phyloP scores from a whole-genome alignment of 352 stramenopile genomes.

The Elongisporangium senticosum region DNA sequence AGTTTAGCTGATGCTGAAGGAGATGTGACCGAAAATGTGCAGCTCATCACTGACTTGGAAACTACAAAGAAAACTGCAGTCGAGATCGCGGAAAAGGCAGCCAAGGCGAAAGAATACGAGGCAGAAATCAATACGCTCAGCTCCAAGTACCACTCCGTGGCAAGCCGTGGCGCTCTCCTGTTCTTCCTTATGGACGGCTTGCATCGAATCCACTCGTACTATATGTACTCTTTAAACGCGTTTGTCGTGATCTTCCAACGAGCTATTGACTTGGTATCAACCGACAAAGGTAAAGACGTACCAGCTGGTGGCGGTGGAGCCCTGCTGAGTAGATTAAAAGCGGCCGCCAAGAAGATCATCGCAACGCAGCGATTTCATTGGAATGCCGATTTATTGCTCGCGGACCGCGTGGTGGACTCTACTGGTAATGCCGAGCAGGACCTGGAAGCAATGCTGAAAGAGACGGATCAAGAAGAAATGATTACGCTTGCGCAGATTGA shows the following conservation, averaged over 20 bases:
- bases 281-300: slow-evolving; percentile 22
- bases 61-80: slow-evolving; percentile 89
- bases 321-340: slow-evolving; percentile 60
- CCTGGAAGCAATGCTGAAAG: slow-evolving; percentile 51
- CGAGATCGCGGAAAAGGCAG: slow-evolving; percentile 78
- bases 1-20: slow-evolving; percentile 79
- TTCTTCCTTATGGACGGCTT: slow-evolving; percentile 95
- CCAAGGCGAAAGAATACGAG: slow-evolving; percentile 71
- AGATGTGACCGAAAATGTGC: slow-evolving; percentile 93
- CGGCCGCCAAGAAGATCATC: slow-evolving; percentile 81
- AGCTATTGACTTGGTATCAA: slow-evolving; percentile 88
- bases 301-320: slow-evolving; percentile 19
- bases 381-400: slow-evolving; percentile 79
- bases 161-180: slow-evolving; percentile 86
- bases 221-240: slow-evolving; percentile 93
- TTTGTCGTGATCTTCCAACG: slow-evolving; percentile 95
- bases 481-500: slow-evolving; percentile 43
- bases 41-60: slow-evolving; percentile 93
- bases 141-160: slow-evolving; percentile 91
- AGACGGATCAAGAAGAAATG: slow-evolving; percentile 64
- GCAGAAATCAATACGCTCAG: slow-evolving; percentile 81
- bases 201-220: slow-evolving; percentile 92
- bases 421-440: slow-evolving; percentile 39
- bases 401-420: slow-evolving; percentile 58
- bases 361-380: slow-evolving; percentile 81